These are phyloP conservation scores for Clarireedia hainanense DNA, from an alignment of 2,329 filamentous ascomycete species.

Conservation along the genomic window DNA sequence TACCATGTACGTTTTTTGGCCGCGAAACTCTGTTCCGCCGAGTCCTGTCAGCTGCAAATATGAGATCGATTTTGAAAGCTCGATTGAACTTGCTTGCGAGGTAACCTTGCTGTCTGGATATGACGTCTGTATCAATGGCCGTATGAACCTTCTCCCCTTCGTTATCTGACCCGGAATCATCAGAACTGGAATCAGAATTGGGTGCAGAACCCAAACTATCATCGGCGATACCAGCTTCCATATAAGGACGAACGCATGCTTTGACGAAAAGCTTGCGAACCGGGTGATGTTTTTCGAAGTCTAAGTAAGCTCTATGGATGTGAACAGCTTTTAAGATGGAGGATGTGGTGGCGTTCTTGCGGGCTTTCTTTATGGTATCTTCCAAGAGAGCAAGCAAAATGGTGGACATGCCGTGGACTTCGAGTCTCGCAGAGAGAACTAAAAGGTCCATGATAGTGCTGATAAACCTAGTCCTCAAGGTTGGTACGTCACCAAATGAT, in stretches of 20 bases:
- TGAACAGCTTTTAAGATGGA: slow-evolving; percentile 1
- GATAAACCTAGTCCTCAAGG: neutral
- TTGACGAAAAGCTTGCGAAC: slow-evolving; percentile 9
- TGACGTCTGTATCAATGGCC: neutral
- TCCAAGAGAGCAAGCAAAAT: neutral
- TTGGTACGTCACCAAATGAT: neutral
- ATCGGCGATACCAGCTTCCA: neutral
- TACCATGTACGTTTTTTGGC: neutral
- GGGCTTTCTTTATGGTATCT: slow-evolving; percentile 1
- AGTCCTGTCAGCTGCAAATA: neutral
- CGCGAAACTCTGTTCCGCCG: neutral
- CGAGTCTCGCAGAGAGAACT: neutral
- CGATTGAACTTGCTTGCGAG: neutral
- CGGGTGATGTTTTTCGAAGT: neutral
- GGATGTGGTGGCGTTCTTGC: neutral
- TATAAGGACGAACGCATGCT: neutral
- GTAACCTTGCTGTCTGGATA: neutral
- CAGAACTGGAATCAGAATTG: neutral
- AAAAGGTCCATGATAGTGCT: neutral
- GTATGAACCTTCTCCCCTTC: too few species aligned
- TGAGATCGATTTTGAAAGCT: neutral
- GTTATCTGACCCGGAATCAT: neutral
- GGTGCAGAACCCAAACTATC: neutral
- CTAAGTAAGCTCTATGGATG: neutral
- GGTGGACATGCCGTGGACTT: neutral